Evolutionary conservation across 805 yeast species (phyloP), one percentile per base, ranked within the genome.

Genomic region (Teunomyces gatunensis): DNA sequence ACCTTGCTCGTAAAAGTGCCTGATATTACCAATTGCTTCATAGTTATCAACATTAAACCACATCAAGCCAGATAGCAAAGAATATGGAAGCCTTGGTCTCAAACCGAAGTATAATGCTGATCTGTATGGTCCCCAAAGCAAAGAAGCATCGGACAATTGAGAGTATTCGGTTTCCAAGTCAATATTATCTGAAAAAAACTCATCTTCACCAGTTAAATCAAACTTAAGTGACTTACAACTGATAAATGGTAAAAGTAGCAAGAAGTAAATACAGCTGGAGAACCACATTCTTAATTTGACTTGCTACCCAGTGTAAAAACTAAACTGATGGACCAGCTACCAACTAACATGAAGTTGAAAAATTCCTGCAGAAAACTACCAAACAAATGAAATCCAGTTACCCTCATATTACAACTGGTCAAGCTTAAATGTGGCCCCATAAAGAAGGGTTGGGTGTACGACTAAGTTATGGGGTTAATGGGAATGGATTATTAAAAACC

Each of bases 101-200:
- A 94, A 69, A 1, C 98, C 98, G 50, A 91, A 71, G 66, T 91
- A 94, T 37, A 89, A 73, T 47, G 89, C 87, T 6, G 97, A 84
- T 53, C 97, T 71, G 65, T 90, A 92, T 0, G 98, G 96, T 1
- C 96, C 98, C 99, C 99, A 92, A 20, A 71, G 52, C 28, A 72
- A 62, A 4, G 65, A 60, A 32, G 53, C 64, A 29, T 51, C 46
- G 17, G 65, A 52, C 29, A 55, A 40, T 11, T 49, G 47, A 27
- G 50, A 42, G 44, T 57, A 58, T 18, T 46, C 45, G 10, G 23
- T 37, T 10, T 39, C 34, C 13, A 50, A 28, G 27, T n/a, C 15
- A 30, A 39, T 34, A 21, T 35, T 35, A 15, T 17, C 34, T 10
- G 39, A 34, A 9, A 27, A 13, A 7, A 12, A 40, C 15, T n/a